A percentile compares a stretch with the other conserved stretches of the same genome.
Conservation (phyloP, 345 rosid species). For the Erodium maritimum region DNA sequence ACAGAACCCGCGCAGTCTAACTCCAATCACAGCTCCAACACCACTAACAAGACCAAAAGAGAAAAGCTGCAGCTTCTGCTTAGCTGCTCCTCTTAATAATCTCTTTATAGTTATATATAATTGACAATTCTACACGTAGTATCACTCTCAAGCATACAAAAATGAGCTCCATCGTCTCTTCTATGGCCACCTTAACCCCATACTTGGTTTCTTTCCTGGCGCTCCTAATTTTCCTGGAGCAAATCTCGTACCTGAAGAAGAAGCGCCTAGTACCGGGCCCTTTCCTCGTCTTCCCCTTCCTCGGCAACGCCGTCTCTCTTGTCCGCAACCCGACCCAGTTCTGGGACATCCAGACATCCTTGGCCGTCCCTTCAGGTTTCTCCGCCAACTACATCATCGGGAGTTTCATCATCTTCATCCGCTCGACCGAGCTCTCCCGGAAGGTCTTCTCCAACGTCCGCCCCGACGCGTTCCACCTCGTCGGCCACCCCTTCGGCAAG, state of each 20-base stretch:
- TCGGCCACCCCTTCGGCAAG: slow-evolving; percentile 82
- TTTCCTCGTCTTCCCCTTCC: background rate
- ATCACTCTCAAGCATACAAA: no score
- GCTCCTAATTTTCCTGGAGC: background rate
- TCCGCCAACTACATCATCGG: slow-evolving; percentile 65
- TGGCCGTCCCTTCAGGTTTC: slow-evolving; percentile 31
- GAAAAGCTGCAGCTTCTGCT: no score
- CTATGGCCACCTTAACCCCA: background rate
- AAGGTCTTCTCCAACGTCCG: slow-evolving; percentile 62
- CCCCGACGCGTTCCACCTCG: slow-evolving; percentile 64
- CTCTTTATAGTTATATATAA: no score
- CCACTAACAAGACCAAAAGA: no score
- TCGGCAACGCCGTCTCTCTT: slow-evolving; percentile 44
- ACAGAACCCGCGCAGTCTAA: no score
- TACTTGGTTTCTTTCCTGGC: background rate
- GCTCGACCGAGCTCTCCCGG: slow-evolving; percentile 56
- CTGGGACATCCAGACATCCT: slow-evolving; percentile 52
- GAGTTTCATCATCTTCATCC: slow-evolving; percentile 49
- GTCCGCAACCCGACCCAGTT: slow-evolving; percentile 49
- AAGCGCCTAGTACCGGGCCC: background rate
- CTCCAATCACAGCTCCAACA: no score
- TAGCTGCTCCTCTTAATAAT: no score
- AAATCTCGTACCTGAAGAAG: background rate
- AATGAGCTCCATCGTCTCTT: no score
- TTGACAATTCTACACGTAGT: no score